These are phyloP conservation scores for Chimonanthus salicifolius DNA, from an alignment of 164 flowering plant species.

Conservation along the genomic window DNA sequence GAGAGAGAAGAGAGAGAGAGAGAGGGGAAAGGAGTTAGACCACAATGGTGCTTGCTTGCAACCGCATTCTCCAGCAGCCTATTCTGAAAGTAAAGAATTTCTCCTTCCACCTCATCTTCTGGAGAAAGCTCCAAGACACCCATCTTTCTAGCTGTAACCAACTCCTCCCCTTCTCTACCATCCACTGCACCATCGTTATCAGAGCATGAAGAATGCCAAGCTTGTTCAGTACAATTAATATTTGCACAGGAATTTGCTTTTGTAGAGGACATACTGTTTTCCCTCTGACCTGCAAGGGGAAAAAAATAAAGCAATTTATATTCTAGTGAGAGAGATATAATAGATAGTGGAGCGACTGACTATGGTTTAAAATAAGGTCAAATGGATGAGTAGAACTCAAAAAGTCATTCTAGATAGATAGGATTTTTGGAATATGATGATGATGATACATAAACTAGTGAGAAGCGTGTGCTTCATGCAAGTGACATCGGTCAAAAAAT, in stretches of 20 bases:
- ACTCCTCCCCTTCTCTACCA: conserved; percentile 30
- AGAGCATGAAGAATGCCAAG: conserved; percentile 16
- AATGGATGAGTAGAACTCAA: too few species aligned
- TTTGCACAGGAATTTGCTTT: conserved; percentile 29
- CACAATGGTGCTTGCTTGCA: conserved; percentile 49
- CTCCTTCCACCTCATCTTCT: conserved; percentile 88
- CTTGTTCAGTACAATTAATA: conserved; percentile 23
- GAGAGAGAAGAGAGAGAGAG: conserved; percentile 4
- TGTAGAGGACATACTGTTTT: conserved; percentile 13
- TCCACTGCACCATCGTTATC: conserved; percentile 15
- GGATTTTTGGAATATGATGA: too few species aligned
- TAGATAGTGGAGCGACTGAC: too few species aligned
- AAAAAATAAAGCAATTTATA: background rate
- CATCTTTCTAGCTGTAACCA: conserved; percentile 40
- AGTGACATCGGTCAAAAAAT: too few species aligned
- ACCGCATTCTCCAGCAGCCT: conserved; percentile 47
- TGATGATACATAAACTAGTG: too few species aligned
- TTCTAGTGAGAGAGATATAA: too few species aligned
- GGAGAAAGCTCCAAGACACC: conserved; percentile 56
- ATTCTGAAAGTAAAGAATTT: conserved; percentile 70
- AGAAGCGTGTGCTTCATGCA: too few species aligned
- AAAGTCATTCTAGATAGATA: too few species aligned
- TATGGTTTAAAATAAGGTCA: too few species aligned
- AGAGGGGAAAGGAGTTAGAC: conserved; percentile 29
- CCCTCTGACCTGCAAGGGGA: conserved; percentile 34